Percentiles rank a stretch among this genome's conserved stretches.
These are phyloP conservation scores for Solanum piurae DNA, from an alignment of 257 asterid genomes.

Conservation along the genomic window DNA sequence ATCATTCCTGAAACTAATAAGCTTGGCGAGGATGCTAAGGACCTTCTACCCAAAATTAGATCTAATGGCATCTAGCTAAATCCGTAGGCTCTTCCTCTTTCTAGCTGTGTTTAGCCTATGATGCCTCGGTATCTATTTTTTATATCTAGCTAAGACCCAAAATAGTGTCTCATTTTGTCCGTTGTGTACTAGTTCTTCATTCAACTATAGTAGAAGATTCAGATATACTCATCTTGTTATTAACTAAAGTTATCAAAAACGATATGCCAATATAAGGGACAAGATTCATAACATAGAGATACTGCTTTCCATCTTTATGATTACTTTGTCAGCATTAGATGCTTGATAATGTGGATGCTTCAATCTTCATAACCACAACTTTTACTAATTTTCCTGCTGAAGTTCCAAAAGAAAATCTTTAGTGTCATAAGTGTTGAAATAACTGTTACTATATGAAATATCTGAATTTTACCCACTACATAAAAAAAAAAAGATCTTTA, in stretches of 20 bases:
- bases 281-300: neutral
- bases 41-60: neutral
- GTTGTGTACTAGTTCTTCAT: too few relatives aligned
- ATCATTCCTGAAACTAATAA: slow-evolving; percentile 35
- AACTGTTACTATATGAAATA: neutral
- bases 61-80: neutral
- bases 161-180: neutral
- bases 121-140: neutral
- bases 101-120: neutral
- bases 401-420: neutral
- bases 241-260: neutral
- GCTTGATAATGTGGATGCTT: neutral
- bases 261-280: neutral
- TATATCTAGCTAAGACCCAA: neutral
- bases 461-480: neutral
- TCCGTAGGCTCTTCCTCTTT: neutral
- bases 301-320: neutral
- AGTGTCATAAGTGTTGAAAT: neutral
- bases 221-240: too few relatives aligned
- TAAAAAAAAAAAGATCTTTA: too few relatives aligned
- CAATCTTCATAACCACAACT: too few relatives aligned
- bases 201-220: too few relatives aligned
- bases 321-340: neutral
- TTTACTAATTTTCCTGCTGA: neutral
- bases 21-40: slow-evolving; percentile 29